Conservation (phyloP, 2,329 filamentous ascomycete genomes). For the Colletotrichum siamense region DNA sequence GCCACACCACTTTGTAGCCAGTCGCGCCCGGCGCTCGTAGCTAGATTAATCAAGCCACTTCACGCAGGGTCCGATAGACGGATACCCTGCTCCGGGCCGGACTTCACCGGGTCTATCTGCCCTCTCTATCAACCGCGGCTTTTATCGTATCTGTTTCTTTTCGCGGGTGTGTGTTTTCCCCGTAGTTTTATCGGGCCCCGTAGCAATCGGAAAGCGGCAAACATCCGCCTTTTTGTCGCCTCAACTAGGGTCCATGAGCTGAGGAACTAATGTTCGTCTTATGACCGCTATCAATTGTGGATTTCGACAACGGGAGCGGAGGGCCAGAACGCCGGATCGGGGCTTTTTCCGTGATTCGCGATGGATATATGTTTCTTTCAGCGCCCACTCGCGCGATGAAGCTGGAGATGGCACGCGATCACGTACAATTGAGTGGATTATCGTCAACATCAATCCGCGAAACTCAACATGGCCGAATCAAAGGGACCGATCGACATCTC, state of each 20-base stretch:
- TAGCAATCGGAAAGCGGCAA: not conserved
- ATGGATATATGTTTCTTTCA: conserved; percentile 6
- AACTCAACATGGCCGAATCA: not conserved
- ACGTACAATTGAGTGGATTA: not conserved
- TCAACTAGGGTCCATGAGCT: not conserved
- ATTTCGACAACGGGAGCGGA: not conserved
- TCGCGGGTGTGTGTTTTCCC: not conserved
- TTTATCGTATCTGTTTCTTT: not conserved
- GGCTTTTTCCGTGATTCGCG: not conserved
- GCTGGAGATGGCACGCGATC: not conserved
- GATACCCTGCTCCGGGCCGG: conserved; percentile 5
- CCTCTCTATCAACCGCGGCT: conserved; percentile 4
- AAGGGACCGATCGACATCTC: conserved; percentile 1
- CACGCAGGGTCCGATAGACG: not conserved
- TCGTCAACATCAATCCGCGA: not conserved
- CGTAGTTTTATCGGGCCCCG: not conserved
- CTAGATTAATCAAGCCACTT: too few species aligned
- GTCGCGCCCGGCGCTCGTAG: too few species aligned
- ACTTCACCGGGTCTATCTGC: conserved; percentile 6
- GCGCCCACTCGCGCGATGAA: not conserved
- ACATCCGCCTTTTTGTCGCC: not conserved
- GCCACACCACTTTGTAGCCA: too few species aligned
- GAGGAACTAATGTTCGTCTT: not conserved
- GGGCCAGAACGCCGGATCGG: not conserved
- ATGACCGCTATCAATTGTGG: conserved; percentile 20